Evolutionary conservation across 1,139 yeast genomes (phyloP).

Genomic region (Taphrina confusa): DNA sequence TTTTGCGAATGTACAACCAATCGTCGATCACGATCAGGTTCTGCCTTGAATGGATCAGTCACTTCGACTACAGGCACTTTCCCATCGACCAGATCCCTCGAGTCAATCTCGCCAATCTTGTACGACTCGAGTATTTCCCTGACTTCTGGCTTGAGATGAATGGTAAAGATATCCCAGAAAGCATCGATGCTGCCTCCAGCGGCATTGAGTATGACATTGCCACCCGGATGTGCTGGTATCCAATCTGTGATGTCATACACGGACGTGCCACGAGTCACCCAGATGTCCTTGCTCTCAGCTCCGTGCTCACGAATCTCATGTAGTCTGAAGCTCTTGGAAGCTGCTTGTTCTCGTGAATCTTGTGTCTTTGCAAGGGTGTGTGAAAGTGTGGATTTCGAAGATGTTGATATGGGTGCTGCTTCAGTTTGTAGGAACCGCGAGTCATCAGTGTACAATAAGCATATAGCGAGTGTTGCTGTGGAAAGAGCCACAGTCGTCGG

Average conservation of each 20-base stretch:
- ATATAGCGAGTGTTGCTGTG: not conserved
- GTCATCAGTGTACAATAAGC: not conserved
- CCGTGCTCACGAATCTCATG: not conserved
- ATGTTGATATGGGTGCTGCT: too few species aligned
- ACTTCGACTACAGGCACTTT: not conserved
- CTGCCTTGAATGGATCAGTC: conserved; percentile 1
- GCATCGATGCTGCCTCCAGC: conserved; percentile 9
- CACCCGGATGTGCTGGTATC: conserved; percentile 10
- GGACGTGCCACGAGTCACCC: conserved; percentile 5
- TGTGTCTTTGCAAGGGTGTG: too few species aligned
- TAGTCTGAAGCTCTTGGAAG: not conserved
- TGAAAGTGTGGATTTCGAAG: too few species aligned
- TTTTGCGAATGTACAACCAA: conserved; percentile 4
- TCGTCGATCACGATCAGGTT: conserved; percentile 1
- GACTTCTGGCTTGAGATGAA: conserved; percentile 2
- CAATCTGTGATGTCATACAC: conserved; percentile 7
- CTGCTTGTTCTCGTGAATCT: too few species aligned
- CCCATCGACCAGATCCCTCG: conserved; percentile 1
- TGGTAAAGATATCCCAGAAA: conserved; percentile 1
- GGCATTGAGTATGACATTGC: conserved; percentile 10
- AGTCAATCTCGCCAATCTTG: conserved; percentile 7
- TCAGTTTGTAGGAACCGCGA: not conserved
- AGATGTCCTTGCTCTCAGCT: not conserved
- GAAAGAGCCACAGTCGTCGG: not conserved
- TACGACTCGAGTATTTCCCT: not conserved